Conservation (phyloP, 768 basidiomycete species). For the Scleroderma citrinum region DNA sequence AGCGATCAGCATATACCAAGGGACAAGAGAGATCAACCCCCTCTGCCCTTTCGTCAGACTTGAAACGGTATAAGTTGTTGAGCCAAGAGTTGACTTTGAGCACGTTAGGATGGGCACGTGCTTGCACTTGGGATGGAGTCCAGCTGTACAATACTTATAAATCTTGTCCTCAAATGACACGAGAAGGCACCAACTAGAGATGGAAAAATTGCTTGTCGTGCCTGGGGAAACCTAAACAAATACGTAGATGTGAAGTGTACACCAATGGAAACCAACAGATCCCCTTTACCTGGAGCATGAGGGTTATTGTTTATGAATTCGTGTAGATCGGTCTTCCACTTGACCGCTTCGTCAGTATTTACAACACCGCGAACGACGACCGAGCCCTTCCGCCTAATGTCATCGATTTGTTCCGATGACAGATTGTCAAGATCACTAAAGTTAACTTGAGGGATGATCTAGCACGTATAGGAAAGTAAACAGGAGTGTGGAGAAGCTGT, state of each 20-base stretch:
- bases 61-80: constrained; percentile 56
- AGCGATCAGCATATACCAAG: constrained; percentile 66
- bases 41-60: constrained; percentile 32
- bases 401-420: constrained; percentile 38
- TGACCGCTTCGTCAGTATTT: constrained; percentile 45
- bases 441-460: constrained; percentile 61
- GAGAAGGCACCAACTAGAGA: constrained; percentile 48
- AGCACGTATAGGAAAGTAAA: background rate
- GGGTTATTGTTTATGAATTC: constrained; percentile 56
- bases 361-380: constrained; percentile 61
- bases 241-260: background rate
- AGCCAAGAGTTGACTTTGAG: constrained; percentile 52
- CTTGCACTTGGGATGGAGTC: constrained; percentile 56
- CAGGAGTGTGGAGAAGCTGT: background rate
- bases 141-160: constrained; percentile 27
- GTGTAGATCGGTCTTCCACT: constrained; percentile 53
- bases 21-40: constrained; percentile 58
- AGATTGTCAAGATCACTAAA: constrained; percentile 49
- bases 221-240: constrained; percentile 41
- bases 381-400: constrained; percentile 49
- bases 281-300: constrained; percentile 41
- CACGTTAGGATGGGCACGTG: constrained; percentile 62
- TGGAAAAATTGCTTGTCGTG: constrained; percentile 69
- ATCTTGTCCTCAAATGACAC: background rate
- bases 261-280: background rate